Conservation (phyloP, 495 filamentous ascomycete genomes). For the Penicillium mononematosum region DNA sequence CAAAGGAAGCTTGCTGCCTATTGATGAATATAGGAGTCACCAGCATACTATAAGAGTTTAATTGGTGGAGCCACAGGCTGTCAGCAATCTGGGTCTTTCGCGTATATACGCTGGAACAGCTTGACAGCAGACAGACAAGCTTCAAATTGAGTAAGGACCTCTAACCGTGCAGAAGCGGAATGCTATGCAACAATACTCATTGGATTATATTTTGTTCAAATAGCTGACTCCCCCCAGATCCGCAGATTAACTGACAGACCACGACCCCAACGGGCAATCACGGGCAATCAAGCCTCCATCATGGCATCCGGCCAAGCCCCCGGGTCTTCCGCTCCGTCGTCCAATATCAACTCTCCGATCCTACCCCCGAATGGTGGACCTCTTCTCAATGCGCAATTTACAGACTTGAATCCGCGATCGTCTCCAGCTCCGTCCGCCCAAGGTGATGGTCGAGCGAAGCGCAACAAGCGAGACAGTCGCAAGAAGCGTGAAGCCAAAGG, state of each 20-base stretch:
- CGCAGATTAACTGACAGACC: neutral
- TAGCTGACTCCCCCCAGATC: neutral
- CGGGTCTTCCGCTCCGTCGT: constrained; percentile 44
- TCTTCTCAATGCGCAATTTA: constrained; percentile 31
- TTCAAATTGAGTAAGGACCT: neutral
- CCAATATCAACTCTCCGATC: constrained; percentile 45
- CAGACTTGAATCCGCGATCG: constrained; percentile 37
- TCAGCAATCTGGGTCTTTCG: too few relatives aligned
- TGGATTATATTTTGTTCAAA: neutral
- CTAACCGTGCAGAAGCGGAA: neutral
- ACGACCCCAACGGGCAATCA: neutral
- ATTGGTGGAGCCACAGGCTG: neutral
- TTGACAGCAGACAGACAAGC: neutral
- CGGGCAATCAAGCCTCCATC: neutral
- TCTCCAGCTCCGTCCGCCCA: constrained; percentile 43
- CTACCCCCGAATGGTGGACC: constrained; percentile 31
- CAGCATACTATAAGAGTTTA: neutral
- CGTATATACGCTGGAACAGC: neutral
- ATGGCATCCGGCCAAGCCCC: constrained; percentile 43
- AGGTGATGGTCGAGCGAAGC: constrained; percentile 41
- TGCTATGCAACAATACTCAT: neutral
- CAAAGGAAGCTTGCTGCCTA: neutral
- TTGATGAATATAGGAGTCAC: neutral
- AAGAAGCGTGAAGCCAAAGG: constrained; percentile 79
- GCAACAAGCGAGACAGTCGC: constrained; percentile 49